A percentile compares a stretch with the other conserved stretches of the same genome.
These are phyloP conservation scores for Austropuccinia psidii DNA, from an alignment of 1,284 basidiomycete species.

Conservation along the genomic window DNA sequence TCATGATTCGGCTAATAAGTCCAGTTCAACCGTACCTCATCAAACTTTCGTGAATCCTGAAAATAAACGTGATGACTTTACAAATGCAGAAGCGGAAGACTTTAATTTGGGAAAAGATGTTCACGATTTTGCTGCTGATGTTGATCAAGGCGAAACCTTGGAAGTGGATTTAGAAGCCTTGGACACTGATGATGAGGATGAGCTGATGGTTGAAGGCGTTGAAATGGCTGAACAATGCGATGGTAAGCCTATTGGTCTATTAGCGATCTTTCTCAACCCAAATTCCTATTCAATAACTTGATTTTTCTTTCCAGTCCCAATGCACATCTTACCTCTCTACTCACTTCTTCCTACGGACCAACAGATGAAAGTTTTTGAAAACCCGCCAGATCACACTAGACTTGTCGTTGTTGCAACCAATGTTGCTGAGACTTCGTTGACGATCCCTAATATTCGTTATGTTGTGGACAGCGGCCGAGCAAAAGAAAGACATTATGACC, in stretches of 20 bases:
- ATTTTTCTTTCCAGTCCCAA: constrained; percentile 53
- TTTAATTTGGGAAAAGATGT: constrained; percentile 39
- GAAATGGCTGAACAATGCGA: constrained; percentile 49
- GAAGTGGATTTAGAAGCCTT: constrained; percentile 47
- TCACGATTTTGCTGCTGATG: constrained; percentile 51
- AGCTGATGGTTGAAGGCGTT: constrained; percentile 45
- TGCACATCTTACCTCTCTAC: constrained; percentile 67
- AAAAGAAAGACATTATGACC: constrained; percentile 67
- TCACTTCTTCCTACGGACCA: constrained; percentile 64
- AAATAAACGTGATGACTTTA: constrained; percentile 10
- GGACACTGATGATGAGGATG: constrained; percentile 51
- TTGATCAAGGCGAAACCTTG: constrained; percentile 50
- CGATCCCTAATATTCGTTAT: constrained; percentile 67
- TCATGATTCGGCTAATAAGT: neutral
- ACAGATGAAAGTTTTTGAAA: constrained; percentile 65
- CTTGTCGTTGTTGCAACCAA: constrained; percentile 69
- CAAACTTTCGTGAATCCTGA: constrained; percentile 27
- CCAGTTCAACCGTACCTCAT: neutral
- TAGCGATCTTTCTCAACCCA: neutral
- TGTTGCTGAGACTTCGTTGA: constrained; percentile 69
- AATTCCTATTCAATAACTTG: neutral
- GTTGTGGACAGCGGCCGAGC: constrained; percentile 68
- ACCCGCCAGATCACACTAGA: constrained; percentile 58
- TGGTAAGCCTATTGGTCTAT: constrained; percentile 43
- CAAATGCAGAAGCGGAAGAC: constrained; percentile 49